Evolutionary conservation across 768 basidiomycete species (phyloP).

Genomic region (Tylopilus felleus): DNA sequence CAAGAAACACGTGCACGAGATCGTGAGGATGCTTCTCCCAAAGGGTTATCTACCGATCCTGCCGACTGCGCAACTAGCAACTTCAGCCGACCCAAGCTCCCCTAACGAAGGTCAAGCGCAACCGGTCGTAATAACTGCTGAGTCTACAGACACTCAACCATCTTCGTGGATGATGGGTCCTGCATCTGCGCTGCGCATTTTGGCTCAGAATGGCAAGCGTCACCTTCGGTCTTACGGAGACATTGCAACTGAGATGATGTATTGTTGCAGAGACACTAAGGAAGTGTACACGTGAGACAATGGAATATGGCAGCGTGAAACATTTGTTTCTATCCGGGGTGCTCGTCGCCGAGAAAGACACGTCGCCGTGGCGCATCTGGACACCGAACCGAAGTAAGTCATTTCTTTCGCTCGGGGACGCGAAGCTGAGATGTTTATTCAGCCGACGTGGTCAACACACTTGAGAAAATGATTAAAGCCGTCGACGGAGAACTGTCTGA

Average conservation of each 20-base stretch:
- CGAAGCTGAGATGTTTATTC: background rate
- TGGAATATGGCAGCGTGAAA: constrained; percentile 16
- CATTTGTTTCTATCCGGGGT: constrained; percentile 14
- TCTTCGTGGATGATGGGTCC: constrained; percentile 25
- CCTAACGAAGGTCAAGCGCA: background rate
- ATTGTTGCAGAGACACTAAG: constrained; percentile 11
- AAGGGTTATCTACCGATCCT: constrained; percentile 4
- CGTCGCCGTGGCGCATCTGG: constrained; percentile 11
- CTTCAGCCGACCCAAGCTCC: background rate
- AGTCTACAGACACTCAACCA: background rate
- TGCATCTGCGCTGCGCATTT: constrained; percentile 20
- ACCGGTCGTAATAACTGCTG: background rate
- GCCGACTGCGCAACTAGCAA: background rate
- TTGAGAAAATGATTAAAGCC: constrained; percentile 19
- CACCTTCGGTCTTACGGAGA: background rate
- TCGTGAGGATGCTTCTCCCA: constrained; percentile 19
- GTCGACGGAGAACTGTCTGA: constrained; percentile 18
- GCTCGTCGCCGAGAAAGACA: constrained; percentile 15
- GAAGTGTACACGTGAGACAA: background rate
- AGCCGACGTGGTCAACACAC: constrained; percentile 16
- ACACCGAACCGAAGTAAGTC: constrained; percentile 22
- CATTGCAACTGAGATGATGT: background rate
- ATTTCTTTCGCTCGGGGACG: background rate
- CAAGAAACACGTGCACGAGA: constrained; percentile 2
- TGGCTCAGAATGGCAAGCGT: constrained; percentile 16